Evolutionary conservation across 2,329 filamentous ascomycete genomes (phyloP).

Genomic region (Xylariaceae sp.): DNA sequence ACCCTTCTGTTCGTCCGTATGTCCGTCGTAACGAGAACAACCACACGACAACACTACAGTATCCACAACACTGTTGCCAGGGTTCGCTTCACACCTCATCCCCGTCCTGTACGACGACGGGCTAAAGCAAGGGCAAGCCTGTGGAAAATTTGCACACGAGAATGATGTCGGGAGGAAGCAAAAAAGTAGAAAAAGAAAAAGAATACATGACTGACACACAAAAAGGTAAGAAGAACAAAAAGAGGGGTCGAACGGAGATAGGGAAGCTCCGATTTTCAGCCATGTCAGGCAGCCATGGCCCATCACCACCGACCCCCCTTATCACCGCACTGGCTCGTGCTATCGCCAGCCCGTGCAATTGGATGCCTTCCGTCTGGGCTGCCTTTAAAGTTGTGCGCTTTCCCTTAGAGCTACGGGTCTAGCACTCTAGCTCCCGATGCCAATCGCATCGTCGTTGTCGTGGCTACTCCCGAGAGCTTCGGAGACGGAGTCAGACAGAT

Average conservation of each 20-base stretch:
- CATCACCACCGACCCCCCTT: neutral
- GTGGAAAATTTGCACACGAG: neutral
- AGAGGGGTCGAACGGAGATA: neutral
- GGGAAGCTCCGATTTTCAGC: neutral
- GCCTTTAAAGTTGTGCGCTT: neutral
- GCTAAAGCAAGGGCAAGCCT: neutral
- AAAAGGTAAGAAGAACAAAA: neutral
- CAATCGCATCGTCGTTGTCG: neutral
- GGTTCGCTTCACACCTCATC: neutral
- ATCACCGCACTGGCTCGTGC: neutral
- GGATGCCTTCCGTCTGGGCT: neutral
- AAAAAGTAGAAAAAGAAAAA: neutral
- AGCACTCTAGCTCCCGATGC: neutral
- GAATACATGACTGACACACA: neutral
- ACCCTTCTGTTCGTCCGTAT: neutral
- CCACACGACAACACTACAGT: neutral
- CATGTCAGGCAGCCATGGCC: neutral
- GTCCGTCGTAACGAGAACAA: too few relatives aligned
- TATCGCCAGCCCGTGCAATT: neutral
- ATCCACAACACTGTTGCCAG: neutral
- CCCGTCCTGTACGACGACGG: neutral
- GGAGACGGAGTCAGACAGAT: too few relatives aligned
- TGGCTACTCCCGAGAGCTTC: too few relatives aligned
- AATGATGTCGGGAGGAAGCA: neutral
- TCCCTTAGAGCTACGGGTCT: neutral